A percentile compares a stretch with the other conserved stretches of the same genome.
phyloP scores from a whole-genome alignment of 2,329 filamentous ascomycete species.

The Colletotrichum brevisporum region DNA sequence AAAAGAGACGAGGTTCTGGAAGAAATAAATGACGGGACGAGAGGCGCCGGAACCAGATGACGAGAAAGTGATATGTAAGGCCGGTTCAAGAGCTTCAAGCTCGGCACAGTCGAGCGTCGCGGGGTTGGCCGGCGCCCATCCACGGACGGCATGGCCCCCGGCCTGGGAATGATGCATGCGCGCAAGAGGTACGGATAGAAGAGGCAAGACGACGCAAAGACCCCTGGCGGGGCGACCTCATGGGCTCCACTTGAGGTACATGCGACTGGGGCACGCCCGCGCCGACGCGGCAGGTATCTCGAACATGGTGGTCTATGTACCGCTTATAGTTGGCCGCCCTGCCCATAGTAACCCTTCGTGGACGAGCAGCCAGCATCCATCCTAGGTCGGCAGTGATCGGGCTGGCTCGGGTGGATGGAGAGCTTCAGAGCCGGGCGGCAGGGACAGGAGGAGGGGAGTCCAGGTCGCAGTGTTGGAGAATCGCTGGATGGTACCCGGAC shows the following conservation, averaged over 20 bases:
- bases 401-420: constrained; percentile 53
- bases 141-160: constrained; percentile 30
- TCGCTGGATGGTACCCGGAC: constrained; percentile 6
- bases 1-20: constrained; percentile 16
- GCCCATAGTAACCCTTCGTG: constrained; percentile 1
- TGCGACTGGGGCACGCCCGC: not conserved
- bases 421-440: constrained; percentile 38
- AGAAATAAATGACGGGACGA: constrained; percentile 14
- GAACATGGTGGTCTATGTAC: constrained; percentile 9
- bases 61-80: constrained; percentile 29
- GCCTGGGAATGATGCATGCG: constrained; percentile 37
- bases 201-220: constrained; percentile 34
- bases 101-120: constrained; percentile 32
- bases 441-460: constrained; percentile 23
- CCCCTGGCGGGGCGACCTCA: constrained; percentile 9
- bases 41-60: constrained; percentile 13
- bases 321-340: constrained; percentile 5
- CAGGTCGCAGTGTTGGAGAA: constrained; percentile 27
- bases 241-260: constrained; percentile 30
- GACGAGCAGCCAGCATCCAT: constrained; percentile 29
- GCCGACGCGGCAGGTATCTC: constrained; percentile 25
- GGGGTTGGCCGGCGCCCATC: constrained; percentile 37
- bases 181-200: constrained; percentile 15
- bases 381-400: constrained; percentile 51
- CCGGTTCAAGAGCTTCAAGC: constrained; percentile 19